These are phyloP conservation scores for Calamus simplicifolius DNA, from an alignment of 176 grass and related monocot species.

Conservation along the genomic window DNA sequence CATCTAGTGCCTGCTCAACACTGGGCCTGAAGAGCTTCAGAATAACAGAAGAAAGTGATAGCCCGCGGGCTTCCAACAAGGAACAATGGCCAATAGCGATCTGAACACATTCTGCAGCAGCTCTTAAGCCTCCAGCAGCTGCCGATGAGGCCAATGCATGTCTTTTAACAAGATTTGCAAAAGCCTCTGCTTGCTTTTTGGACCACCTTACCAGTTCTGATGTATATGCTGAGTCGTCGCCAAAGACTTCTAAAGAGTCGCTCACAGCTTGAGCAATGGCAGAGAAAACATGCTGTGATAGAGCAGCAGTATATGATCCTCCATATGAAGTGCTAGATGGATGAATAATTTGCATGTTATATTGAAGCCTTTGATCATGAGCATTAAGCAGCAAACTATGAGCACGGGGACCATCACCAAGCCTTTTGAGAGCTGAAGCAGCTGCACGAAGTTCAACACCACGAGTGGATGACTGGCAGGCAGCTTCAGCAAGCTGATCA, in stretches of 20 bases:
- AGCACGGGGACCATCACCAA: slow-evolving; percentile 89
- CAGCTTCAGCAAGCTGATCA: slow-evolving; percentile 88
- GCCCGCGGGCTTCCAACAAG: slow-evolving; percentile 69
- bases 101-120: slow-evolving; percentile 89
- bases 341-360: slow-evolving; percentile 92
- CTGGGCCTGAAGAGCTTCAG: slow-evolving; percentile 75
- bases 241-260: slow-evolving; percentile 92
- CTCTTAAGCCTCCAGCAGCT: slow-evolving; percentile 85
- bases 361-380: slow-evolving; percentile 90
- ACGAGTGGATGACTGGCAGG: slow-evolving; percentile 82
- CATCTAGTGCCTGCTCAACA: slow-evolving; percentile 88
- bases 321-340: slow-evolving; percentile 89
- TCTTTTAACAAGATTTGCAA: slow-evolving; percentile 75
- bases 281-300: slow-evolving; percentile 91
- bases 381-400: slow-evolving; percentile 76
- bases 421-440: slow-evolving; percentile 89
- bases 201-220: slow-evolving; percentile 92
- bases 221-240: slow-evolving; percentile 68
- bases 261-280: slow-evolving; percentile 78
- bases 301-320: slow-evolving; percentile 81
- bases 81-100: slow-evolving; percentile 90
- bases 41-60: slow-evolving; percentile 75
- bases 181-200: slow-evolving; percentile 60
- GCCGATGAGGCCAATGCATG: slow-evolving; percentile 88
- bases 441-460: slow-evolving; percentile 94